Base-by-base conservation (phyloP, 768 basidiomycete genomes). In the Russula ochroleuca region DNA sequence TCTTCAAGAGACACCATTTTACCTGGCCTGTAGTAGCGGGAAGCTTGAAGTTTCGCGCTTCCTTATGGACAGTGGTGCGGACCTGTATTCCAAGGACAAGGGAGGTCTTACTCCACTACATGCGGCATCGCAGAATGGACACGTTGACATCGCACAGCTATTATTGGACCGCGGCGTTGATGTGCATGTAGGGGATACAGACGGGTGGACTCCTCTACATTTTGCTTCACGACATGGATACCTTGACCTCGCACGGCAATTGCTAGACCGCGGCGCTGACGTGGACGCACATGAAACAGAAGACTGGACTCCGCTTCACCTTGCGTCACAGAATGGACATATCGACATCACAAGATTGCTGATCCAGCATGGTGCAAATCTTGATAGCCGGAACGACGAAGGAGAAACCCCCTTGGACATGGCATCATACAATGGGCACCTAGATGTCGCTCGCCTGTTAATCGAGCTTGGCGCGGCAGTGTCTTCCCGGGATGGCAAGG, bases 31-130 rank as follows among this genome's bases (percentile, higher is more conserved):
- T 1, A 9, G 51, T 0, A 47, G 21, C 8, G 62, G 57, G 19
- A 51, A 28, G 11, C 59, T 61, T 11, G 47, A 56, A 1, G 35
- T 64, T 11, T 35, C 41, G 7, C 50, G 50, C 13, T n/a, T 64
- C 19, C 23, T 64, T 1, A 37, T 64, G 7, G 37, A 41, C 1
- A 19, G 35, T 2, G 57, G 57, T 0, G 49, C 56, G 0, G 41
- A 53, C 31, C 11, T 45, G 14, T 15, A 63, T 2, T 10, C 41
- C 3, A 3, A 19, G 13, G 25, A 51, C 50, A 43, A 62, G 2
- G 17, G 28, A 1, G n/a, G 38, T 7, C 33, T 31, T 37, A 25
- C 45, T 14, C 25, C 53, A 3, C n/a, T 61, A 13, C 53, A 55
- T n/a, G 8, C 14, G 0, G 53, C 61, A 3, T 37, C 53, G 17